These are phyloP conservation scores for Trametes elegans DNA, from an alignment of 768 basidiomycete species.

Conservation along the genomic window DNA sequence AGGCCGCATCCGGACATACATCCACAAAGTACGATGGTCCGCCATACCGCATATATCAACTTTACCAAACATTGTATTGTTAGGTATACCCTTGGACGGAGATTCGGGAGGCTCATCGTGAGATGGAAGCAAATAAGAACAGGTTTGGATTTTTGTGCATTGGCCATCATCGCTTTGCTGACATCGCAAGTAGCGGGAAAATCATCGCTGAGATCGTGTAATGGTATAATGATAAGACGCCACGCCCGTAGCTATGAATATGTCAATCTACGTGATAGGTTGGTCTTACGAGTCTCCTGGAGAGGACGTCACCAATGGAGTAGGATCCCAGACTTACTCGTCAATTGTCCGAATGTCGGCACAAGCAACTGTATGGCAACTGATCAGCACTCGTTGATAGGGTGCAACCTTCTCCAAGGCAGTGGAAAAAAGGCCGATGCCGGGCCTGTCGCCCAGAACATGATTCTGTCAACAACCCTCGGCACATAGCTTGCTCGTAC, in stretches of 20 bases:
- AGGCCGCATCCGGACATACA: constrained; percentile 67
- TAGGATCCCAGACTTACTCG: no score
- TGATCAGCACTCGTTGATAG: background rate
- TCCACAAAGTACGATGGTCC: constrained; percentile 61
- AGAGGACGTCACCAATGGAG: no score
- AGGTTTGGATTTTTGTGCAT: constrained; percentile 31
- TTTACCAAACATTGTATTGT: background rate
- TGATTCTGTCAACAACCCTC: background rate
- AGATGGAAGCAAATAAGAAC: constrained; percentile 78
- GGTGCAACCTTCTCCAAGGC: background rate
- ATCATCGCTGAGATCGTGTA: constrained; percentile 23
- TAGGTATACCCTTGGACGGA: constrained; percentile 81
- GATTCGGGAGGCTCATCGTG: constrained; percentile 76
- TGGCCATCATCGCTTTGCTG: background rate
- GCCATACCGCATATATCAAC: background rate
- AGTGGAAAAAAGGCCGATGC: background rate
- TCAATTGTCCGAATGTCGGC: no score
- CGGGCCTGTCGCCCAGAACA: background rate
- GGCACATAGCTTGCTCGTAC: background rate
- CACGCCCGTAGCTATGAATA: no score
- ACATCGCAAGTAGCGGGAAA: constrained; percentile 16
- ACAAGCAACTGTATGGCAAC: no score
- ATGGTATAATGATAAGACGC: background rate
- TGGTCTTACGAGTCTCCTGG: no score
- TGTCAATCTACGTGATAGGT: no score